Evolutionary conservation across 495 filamentous ascomycete genomes (phyloP).

Genomic region (Neurospora sp.): DNA sequence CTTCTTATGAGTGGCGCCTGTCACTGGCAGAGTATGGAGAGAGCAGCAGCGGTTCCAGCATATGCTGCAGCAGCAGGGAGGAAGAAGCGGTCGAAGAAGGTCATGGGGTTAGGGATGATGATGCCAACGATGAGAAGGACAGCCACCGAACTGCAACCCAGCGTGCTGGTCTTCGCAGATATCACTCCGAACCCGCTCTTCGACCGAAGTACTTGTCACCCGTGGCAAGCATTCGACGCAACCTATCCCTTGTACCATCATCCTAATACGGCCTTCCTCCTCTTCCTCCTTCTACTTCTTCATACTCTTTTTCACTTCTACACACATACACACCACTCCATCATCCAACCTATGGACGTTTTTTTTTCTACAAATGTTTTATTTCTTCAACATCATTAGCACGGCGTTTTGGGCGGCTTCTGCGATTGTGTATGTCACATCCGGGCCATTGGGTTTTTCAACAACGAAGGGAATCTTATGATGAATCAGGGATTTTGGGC

Average conservation of each 20-base stretch:
- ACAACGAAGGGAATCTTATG: not conserved
- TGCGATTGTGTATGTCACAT: not conserved
- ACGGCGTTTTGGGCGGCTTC: not conserved
- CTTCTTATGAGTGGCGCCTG: not conserved
- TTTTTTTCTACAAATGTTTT: not conserved
- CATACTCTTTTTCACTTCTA: not conserved
- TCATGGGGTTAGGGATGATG: not conserved
- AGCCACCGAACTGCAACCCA: not conserved
- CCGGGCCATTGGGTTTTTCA: not conserved
- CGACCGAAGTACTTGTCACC: not conserved
- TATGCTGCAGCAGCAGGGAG: not conserved
- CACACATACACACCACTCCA: not conserved
- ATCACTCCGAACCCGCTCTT: not conserved
- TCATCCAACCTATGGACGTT: not conserved
- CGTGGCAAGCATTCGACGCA: not conserved
- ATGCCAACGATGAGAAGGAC: not conserved
- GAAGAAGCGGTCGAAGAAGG: not conserved
- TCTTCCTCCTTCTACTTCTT: not conserved
- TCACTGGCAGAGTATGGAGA: not conserved
- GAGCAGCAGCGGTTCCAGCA: not conserved
- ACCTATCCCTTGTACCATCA: not conserved
- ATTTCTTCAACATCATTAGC: not conserved
- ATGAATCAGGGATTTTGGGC: not conserved
- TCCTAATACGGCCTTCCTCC: not conserved
- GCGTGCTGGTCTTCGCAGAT: not conserved